Percentiles rank a stretch among this genome's conserved stretches.
phyloP scores from a whole-genome alignment of 2,329 filamentous ascomycete species.

The Cytospora paraplurivora region DNA sequence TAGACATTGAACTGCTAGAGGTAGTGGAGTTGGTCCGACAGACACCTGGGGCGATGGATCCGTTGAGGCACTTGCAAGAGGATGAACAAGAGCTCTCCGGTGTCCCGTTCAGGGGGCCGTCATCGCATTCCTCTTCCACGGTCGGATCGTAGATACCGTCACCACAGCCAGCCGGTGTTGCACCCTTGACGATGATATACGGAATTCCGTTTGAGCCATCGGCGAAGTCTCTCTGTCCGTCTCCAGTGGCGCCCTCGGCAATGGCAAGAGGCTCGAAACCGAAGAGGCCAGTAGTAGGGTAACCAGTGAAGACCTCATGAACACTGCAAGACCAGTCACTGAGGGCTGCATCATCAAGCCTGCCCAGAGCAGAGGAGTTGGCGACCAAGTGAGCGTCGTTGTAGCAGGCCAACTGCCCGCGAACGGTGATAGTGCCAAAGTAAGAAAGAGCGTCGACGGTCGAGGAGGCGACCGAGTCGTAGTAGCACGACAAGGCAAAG shows the following conservation, averaged over 20 bases:
- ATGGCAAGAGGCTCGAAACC: conserved; percentile 46
- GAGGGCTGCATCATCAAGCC: conserved; percentile 41
- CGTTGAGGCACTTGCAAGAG: conserved; percentile 43
- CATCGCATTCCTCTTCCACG: conserved; percentile 46
- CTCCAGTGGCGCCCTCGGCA: conserved; percentile 40
- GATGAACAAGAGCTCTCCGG: conserved; percentile 41
- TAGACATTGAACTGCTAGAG: conserved; percentile 26
- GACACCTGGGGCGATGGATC: conserved; percentile 35
- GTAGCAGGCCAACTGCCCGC: conserved; percentile 43
- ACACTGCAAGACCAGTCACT: conserved; percentile 47
- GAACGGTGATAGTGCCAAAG: conserved; percentile 44
- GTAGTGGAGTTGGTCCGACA: conserved; percentile 29
- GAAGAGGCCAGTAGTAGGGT: conserved; percentile 39
- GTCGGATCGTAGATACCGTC: conserved; percentile 40
- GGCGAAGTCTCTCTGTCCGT: conserved; percentile 39
- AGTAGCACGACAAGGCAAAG: conserved; percentile 47
- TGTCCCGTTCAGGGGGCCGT: conserved; percentile 38
- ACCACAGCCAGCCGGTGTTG: conserved; percentile 44
- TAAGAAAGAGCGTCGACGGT: conserved; percentile 35
- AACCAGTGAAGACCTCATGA: conserved; percentile 44
- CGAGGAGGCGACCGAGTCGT: conserved; percentile 33
- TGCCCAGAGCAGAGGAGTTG: conserved; percentile 37
- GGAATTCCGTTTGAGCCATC: conserved; percentile 43
- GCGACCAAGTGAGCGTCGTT: conserved; percentile 46
- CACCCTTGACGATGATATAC: conserved; percentile 47